A percentile compares a stretch with the other conserved stretches of the same genome.
These are phyloP conservation scores for Mercurialis annua DNA, from an alignment of 345 rosid species.

Conservation along the genomic window DNA sequence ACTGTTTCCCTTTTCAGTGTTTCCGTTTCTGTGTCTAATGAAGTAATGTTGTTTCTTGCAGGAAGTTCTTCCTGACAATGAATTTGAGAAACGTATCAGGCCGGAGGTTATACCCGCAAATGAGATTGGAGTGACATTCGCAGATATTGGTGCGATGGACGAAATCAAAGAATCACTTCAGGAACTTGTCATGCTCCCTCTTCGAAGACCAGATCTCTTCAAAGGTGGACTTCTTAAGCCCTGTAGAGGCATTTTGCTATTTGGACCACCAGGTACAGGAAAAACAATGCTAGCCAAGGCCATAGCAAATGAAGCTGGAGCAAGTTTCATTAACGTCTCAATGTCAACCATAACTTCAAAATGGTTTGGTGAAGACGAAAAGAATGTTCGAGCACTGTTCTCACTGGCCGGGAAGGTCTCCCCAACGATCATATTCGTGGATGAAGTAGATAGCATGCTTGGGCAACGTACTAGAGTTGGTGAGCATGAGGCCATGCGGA, in stretches of 20 bases:
- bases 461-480: constrained; percentile 95
- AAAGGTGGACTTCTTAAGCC: constrained; percentile 96
- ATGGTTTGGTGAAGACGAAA: constrained; percentile 99
- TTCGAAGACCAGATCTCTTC: constrained; percentile 92
- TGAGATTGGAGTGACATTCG: constrained; percentile 95
- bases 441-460: constrained; percentile 99
- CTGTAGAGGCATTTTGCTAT: constrained; percentile 89
- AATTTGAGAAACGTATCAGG: constrained; percentile 93
- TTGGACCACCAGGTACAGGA: constrained; percentile 99
- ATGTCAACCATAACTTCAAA: constrained; percentile 98
- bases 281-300: constrained; percentile 99
- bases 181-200: constrained; percentile 98
- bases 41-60: constrained; percentile 26
- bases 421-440: constrained; percentile 93
- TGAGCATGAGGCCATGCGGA: constrained; percentile 98
- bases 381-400: constrained; percentile 88
- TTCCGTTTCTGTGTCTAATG: too few relatives aligned
- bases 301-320: constrained; percentile 98
- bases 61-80: constrained; percentile 92
- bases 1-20: too few relatives aligned
- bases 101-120: constrained; percentile 95
- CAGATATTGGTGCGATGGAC: constrained; percentile 86
- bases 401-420: constrained; percentile 94
- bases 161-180: constrained; percentile 93
- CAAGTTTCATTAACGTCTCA: constrained; percentile 97